Conservation (phyloP, 2,329 filamentous ascomycete genomes). For the Aspergillus ibericus region DNA sequence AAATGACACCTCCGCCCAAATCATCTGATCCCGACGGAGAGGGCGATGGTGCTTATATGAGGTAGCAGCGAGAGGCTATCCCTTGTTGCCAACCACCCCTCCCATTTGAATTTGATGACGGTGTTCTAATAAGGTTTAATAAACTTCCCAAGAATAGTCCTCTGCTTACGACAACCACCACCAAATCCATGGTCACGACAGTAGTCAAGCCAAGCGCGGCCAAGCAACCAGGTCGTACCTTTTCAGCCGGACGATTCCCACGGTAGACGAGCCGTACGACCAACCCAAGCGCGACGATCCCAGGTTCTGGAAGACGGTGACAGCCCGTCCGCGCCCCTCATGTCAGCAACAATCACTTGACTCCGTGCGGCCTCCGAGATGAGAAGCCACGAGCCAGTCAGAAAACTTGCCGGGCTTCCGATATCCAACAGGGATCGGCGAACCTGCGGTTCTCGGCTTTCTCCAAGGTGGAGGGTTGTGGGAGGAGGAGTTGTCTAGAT, state of each 20-base stretch:
- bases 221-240: neutral
- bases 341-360: neutral
- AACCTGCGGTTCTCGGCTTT: neutral
- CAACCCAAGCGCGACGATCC: neutral
- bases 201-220: neutral
- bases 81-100: too few species aligned
- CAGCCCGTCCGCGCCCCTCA: neutral
- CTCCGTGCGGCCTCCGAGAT: neutral
- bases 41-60: neutral
- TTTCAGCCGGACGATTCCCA: neutral
- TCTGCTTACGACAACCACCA: neutral
- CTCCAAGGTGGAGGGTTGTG: neutral
- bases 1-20: too few species aligned
- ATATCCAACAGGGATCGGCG: neutral
- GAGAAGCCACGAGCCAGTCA: neutral
- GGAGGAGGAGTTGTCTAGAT: neutral
- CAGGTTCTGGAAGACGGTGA: neutral
- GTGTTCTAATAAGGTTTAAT: neutral
- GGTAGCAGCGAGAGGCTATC: neutral
- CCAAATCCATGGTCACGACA: neutral
- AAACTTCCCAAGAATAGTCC: neutral
- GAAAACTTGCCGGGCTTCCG: constrained; percentile 2
- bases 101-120: too few species aligned
- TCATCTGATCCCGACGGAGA: too few species aligned
- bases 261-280: neutral